Base-by-base conservation (phyloP, 2,329 filamentous ascomycete genomes). In the Clarireedia homoeocarpa region DNA sequence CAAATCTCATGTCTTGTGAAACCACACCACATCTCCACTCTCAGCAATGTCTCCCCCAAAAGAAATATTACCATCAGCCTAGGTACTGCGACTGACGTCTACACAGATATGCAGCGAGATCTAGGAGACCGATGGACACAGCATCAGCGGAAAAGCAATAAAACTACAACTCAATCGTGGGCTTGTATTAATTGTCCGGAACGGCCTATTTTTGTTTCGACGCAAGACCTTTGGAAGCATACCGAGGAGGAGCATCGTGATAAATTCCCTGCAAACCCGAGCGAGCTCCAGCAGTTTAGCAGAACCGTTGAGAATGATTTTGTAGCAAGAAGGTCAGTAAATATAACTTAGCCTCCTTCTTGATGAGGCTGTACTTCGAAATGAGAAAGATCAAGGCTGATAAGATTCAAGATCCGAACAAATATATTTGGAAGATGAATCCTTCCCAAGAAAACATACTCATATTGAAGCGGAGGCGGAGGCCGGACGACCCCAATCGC, bases 211-310 rank as follows among this genome's bases (percentile, higher is more conserved):
- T 67, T 59, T 26, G 15, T 6, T 1, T 56, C 56, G 2, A 40
- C 56, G 24, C 52, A 53, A 4, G 51, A 58, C 0, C 48, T 66
- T 0, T 66, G 63, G 60, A 46, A 57, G 7, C 66, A 68, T 47
- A 60, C 56, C 1, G 27, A 36, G 12, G n/a, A 24, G 3, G 40
- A 53, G 1, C 66, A 68, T 45, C 24, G 10, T 1, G 55, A 63
- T 6, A 26, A 51, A 27, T 10, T 68, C 1, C 63, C 61, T 12
- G 2, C 34, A 5, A 54, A 62, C 4, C 51, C 48, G 12, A 49
- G 45, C 2, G 60, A 61, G 17, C 14, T 48, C 4, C 17, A 54
- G 0, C 45, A 34, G 3, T 65, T 56, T 46, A 48, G 58, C 27
- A 38, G 48, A 15, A 48, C 39, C 5, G 65, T 55, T 30, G 59